phyloP scores from a whole-genome alignment of 768 basidiomycete species.

The Collybia mongolica region DNA sequence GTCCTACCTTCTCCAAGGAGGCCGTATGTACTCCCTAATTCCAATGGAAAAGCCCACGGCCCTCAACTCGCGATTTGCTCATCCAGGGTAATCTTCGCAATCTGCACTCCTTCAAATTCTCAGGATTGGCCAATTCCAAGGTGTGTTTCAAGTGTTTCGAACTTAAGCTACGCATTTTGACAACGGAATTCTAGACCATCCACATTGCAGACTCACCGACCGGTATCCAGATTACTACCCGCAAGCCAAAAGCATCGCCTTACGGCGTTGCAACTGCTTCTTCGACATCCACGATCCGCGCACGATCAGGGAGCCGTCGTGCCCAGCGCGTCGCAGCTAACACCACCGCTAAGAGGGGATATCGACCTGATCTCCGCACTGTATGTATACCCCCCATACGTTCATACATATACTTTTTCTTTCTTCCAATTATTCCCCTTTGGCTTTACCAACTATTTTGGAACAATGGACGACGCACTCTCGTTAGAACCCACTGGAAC shows the following conservation, averaged over 20 bases:
- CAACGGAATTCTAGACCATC: conserved; percentile 49
- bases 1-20: conserved; percentile 83
- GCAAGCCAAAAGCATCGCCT: conserved; percentile 61
- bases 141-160: conserved; percentile 30
- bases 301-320: conserved; percentile 71
- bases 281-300: conserved; percentile 55
- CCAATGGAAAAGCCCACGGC: background rate
- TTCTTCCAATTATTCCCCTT: conserved; percentile 5
- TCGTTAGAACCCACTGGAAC: conserved; percentile 92
- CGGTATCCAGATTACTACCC: conserved; percentile 60
- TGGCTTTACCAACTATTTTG: conserved; percentile 12
- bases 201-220: conserved; percentile 54
- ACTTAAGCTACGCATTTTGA: conserved; percentile 1
- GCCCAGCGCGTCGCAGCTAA: conserved; percentile 63
- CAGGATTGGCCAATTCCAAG: conserved; percentile 84
- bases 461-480: conserved; percentile 51
- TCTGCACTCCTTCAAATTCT: conserved; percentile 91
- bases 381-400: conserved; percentile 43
- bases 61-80: conserved; percentile 4
- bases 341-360: conserved; percentile 57
- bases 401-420: background rate
- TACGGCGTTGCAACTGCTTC: conserved; percentile 46
- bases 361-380: conserved; percentile 74
- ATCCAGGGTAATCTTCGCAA: conserved; percentile 81
- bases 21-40: conserved; percentile 47